Conservation (phyloP, 1,284 basidiomycete species). For the Pseudozyma tsukubaensis region DNA sequence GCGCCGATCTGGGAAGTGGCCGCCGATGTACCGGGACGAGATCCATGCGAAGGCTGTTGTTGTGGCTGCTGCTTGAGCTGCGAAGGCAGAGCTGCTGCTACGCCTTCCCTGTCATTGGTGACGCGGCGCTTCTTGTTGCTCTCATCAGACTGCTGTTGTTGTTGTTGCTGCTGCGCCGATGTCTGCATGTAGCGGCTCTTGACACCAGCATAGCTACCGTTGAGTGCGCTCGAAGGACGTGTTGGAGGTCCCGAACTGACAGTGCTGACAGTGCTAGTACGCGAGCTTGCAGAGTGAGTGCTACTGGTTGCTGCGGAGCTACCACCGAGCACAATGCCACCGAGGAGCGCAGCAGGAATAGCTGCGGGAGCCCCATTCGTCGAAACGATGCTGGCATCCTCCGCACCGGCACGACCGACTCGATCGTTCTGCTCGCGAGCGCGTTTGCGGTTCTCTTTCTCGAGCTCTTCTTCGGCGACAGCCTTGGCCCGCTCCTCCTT, state of each 20-base stretch:
- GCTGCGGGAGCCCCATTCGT: constrained; percentile 33
- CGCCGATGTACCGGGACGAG: constrained; percentile 31
- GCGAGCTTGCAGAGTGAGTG: constrained; percentile 18
- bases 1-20: constrained; percentile 36
- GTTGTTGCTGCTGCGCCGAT: constrained; percentile 22
- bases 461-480: constrained; percentile 41
- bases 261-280: constrained; percentile 40
- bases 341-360: constrained; percentile 39
- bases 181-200: constrained; percentile 52
- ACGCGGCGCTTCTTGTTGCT: constrained; percentile 53
- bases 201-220: constrained; percentile 49
- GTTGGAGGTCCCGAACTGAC: constrained; percentile 41
- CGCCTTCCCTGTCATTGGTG: constrained; percentile 40
- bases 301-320: constrained; percentile 25
- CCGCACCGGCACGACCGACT: constrained; percentile 18
- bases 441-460: constrained; percentile 46
- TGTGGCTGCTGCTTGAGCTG: constrained; percentile 21
- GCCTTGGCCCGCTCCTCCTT: constrained; percentile 48
- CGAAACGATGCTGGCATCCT: constrained; percentile 36
- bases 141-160: constrained; percentile 24
- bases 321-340: constrained; percentile 22
- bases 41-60: constrained; percentile 14
- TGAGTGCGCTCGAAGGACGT: constrained; percentile 39
- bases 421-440: constrained; percentile 45
- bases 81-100: constrained; percentile 8